A percentile compares a stretch with the other conserved stretches of the same genome.
Evolutionary conservation across 164 flowering plant species (phyloP).

Genomic region (Nelumbo lutea): DNA sequence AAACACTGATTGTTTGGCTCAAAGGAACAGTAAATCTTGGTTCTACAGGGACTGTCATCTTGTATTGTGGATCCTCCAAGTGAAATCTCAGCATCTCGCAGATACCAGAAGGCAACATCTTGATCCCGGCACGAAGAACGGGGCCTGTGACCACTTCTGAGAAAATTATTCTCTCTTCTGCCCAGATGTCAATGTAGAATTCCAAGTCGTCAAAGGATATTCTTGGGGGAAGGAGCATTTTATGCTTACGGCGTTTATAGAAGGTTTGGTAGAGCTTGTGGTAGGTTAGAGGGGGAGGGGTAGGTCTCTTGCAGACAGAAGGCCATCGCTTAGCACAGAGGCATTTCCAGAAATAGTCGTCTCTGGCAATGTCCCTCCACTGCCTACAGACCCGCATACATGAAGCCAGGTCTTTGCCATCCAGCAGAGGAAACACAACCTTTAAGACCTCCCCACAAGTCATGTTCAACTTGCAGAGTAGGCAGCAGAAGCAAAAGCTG

Average conservation of each 20-base stretch:
- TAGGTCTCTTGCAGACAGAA: slow-evolving; percentile 61
- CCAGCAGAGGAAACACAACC: slow-evolving; percentile 72
- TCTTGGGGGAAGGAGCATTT: slow-evolving; percentile 64
- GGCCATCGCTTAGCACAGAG: slow-evolving; percentile 88
- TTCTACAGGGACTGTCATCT: slow-evolving; percentile 69
- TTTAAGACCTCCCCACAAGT: slow-evolving; percentile 55
- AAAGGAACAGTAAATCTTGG: slow-evolving; percentile 53
- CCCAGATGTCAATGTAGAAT: slow-evolving; percentile 79
- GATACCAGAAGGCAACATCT: slow-evolving; percentile 51
- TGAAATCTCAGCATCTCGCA: slow-evolving; percentile 43
- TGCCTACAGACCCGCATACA: slow-evolving; percentile 79
- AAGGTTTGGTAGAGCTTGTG: slow-evolving; percentile 60
- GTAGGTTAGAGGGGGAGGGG: slow-evolving; percentile 49
- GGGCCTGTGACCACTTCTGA: slow-evolving; percentile 79
- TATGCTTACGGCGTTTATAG: slow-evolving; percentile 41
- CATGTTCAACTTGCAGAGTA: slow-evolving; percentile 24
- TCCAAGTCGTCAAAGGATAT: slow-evolving; percentile 71
- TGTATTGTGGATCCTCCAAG: slow-evolving; percentile 58
- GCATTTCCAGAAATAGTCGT: slow-evolving; percentile 93
- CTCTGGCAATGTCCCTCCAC: slow-evolving; percentile 70
- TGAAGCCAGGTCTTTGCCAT: slow-evolving; percentile 67
- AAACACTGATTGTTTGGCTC: slow-evolving; percentile 49
- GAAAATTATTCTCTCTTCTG: slow-evolving; percentile 54
- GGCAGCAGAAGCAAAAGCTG: neutral
- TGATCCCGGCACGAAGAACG: slow-evolving; percentile 43